Conservation (phyloP, 2,329 filamentous ascomycete genomes). For the Colletotrichum neosansevieriae region DNA sequence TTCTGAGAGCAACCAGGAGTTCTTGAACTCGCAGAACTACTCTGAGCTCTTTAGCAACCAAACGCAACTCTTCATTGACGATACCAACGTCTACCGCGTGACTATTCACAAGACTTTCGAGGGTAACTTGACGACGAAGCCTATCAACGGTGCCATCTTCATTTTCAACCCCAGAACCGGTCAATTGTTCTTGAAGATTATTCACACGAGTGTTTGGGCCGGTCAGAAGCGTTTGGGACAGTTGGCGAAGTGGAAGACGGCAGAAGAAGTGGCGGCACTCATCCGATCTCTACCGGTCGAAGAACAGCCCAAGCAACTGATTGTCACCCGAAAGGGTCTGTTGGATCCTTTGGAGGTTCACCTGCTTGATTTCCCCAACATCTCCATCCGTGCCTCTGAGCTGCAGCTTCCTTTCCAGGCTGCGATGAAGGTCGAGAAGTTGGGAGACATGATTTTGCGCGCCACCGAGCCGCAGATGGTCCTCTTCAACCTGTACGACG, state of each 20-base stretch:
- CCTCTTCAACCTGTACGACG: conserved; percentile 97
- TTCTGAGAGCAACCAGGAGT: conserved; percentile 98
- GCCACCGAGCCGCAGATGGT: conserved; percentile 99
- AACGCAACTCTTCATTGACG: conserved; percentile 98
- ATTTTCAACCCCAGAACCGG: conserved; percentile 99
- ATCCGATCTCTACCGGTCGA: conserved; percentile 96
- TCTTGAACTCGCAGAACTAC: conserved; percentile 99
- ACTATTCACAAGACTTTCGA: conserved; percentile 99
- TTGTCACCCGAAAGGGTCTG: conserved; percentile 96
- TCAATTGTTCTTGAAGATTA: conserved; percentile 98
- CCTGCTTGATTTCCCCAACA: conserved; percentile 97
- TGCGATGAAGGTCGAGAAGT: conserved; percentile 99
- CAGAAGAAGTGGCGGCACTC: conserved; percentile 97
- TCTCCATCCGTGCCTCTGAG: conserved; percentile 97
- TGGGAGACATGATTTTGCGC: conserved; percentile 98
- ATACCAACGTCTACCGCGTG: conserved; percentile 99
- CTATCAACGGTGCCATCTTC: conserved; percentile 99
- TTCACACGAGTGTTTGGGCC: conserved; percentile 99
- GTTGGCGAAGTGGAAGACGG: conserved; percentile 99
- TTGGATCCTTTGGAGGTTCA: conserved; percentile 98
- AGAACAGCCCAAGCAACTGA: conserved; percentile 98
- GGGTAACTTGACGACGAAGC: conserved; percentile 98
- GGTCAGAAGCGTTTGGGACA: conserved; percentile 99
- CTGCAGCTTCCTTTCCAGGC: conserved; percentile 98
- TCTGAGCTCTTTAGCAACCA: conserved; percentile 99